Conservation (phyloP, 345 rosid species). For the Balakata baccata region DNA sequence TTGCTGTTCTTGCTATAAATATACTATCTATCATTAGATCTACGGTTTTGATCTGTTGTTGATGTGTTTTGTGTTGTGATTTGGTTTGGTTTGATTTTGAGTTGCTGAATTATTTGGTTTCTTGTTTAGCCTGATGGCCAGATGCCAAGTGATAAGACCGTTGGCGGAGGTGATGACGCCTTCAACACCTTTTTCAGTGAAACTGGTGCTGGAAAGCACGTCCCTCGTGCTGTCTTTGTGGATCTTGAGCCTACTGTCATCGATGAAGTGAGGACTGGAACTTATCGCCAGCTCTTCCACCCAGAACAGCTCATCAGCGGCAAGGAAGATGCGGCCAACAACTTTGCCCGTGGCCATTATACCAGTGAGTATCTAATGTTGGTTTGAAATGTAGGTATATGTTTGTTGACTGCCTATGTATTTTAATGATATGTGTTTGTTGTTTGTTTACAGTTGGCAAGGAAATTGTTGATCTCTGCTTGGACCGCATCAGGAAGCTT, state of each 20-base stretch:
- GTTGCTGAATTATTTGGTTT: background rate
- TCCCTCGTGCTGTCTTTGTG: constrained; percentile 29
- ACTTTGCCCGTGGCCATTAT: constrained; percentile 32
- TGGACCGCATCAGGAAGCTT: constrained; percentile 29
- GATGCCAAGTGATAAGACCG: constrained; percentile 32
- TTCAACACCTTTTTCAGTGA: constrained; percentile 35
- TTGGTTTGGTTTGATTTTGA: background rate
- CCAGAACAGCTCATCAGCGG: constrained; percentile 33
- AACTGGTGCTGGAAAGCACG: constrained; percentile 34
- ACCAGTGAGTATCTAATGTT: constrained; percentile 15
- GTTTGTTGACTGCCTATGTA: too few relatives aligned
- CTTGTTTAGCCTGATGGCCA: constrained; percentile 28
- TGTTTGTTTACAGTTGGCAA: constrained; percentile 22
- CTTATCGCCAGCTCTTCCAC: constrained; percentile 31
- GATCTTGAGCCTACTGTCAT: constrained; percentile 34
- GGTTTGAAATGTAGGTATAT: background rate
- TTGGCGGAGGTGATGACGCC: constrained; percentile 28
- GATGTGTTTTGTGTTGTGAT: too few relatives aligned
- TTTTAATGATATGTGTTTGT: background rate
- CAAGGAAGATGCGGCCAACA: constrained; percentile 36
- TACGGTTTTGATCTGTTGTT: background rate
- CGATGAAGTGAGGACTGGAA: constrained; percentile 27
- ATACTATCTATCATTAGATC: background rate
- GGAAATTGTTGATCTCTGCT: constrained; percentile 30
- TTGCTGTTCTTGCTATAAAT: background rate